Evolutionary conservation across 1,139 yeast species (phyloP).

Genomic region (Sugiyamaella neomexicana): DNA sequence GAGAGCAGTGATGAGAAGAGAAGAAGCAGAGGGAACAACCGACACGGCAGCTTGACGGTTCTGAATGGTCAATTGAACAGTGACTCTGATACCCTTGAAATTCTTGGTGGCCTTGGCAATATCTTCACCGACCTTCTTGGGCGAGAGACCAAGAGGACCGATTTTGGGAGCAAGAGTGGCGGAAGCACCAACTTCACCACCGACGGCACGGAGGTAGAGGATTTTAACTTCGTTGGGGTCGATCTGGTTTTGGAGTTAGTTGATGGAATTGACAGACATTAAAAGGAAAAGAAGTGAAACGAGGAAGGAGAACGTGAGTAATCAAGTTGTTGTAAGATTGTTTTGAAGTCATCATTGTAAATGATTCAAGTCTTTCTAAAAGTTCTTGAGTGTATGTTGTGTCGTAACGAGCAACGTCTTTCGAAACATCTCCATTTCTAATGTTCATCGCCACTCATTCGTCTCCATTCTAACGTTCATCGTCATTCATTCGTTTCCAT

Average conservation of each 20-base stretch:
- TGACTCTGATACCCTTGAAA: conserved; percentile 99
- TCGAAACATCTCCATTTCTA: too few relatives aligned
- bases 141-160: conserved; percentile 99
- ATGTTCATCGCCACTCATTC: too few relatives aligned
- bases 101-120: conserved; percentile 99
- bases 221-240: conserved; percentile 98
- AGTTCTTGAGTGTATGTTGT: too few relatives aligned
- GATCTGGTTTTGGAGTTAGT: conserved; percentile 48
- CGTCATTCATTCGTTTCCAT: too few relatives aligned
- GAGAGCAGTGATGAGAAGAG: conserved; percentile 97
- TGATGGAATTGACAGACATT: background rate
- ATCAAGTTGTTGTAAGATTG: too few relatives aligned
- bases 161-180: conserved; percentile 99
- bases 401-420: too few relatives aligned
- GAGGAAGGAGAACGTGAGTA: too few relatives aligned
- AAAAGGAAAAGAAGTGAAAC: background rate
- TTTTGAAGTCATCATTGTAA: too few relatives aligned
- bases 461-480: too few relatives aligned
- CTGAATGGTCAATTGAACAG: conserved; percentile 97
- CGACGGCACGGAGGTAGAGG: conserved; percentile 99
- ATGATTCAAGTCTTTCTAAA: too few relatives aligned
- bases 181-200: conserved; percentile 99
- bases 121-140: conserved; percentile 99
- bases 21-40: conserved; percentile 99
- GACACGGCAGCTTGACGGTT: conserved; percentile 99